A percentile compares a stretch with the other conserved stretches of the same genome.
Conservation (phyloP, 257 asterid species). For the Nicotiana attenuata region DNA sequence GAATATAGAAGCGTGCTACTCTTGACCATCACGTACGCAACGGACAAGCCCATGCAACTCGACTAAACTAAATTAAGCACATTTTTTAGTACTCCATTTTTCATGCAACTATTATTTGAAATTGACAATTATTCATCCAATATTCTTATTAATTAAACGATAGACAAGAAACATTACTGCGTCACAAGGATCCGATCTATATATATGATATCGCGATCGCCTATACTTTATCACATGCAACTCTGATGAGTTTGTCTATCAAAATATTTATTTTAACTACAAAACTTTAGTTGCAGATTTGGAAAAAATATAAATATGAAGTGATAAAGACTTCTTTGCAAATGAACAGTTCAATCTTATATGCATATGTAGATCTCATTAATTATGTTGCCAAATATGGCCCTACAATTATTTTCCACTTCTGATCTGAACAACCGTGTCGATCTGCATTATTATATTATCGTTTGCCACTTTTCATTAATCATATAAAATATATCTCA, state of each 20-base stretch:
- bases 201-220: not conserved
- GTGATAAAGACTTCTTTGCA: not conserved
- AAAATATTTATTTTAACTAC: not conserved
- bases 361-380: not conserved
- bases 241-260: not conserved
- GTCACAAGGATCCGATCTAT: not conserved
- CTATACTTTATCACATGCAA: not conserved
- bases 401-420: not conserved
- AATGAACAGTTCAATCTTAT: not conserved
- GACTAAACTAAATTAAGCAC: not conserved
- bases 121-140: not conserved
- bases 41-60: not conserved
- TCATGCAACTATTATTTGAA: not conserved
- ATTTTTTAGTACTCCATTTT: too few relatives aligned
- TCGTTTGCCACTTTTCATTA: not conserved
- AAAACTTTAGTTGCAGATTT: not conserved
- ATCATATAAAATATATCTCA: too few relatives aligned
- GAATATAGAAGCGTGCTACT: not conserved
- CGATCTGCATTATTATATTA: not conserved
- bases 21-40: not conserved
- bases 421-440: not conserved
- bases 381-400: not conserved
- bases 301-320: not conserved
- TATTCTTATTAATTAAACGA: not conserved
- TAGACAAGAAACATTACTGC: not conserved